Percentiles rank a stretch among this genome's conserved stretches.
Conservation (phyloP, 352 stramenopile species). For the Elongisporangium anandrum region DNA sequence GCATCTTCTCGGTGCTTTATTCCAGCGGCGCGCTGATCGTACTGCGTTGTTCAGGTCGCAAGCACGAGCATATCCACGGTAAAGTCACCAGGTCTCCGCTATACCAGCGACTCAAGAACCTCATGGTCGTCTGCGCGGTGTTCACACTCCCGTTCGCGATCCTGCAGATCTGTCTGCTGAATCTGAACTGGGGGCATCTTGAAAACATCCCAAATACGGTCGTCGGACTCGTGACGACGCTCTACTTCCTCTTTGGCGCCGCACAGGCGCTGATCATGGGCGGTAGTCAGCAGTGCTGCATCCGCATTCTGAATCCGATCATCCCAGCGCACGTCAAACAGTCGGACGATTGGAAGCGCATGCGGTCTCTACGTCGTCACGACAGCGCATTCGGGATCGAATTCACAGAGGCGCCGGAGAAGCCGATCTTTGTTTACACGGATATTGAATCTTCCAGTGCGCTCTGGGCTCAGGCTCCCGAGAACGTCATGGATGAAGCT, state of each 20-base stretch:
- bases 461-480: slow-evolving; percentile 49
- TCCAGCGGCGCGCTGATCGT: slow-evolving; percentile 32
- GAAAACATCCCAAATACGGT: slow-evolving; percentile 49
- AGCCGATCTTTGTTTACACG: slow-evolving; percentile 70
- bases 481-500: slow-evolving; percentile 51
- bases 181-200: slow-evolving; percentile 26
- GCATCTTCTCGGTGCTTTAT: slow-evolving; percentile 51
- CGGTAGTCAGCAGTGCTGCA: slow-evolving; percentile 57
- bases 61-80: slow-evolving; percentile 70
- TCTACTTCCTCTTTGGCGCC: slow-evolving; percentile 66
- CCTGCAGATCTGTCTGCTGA: slow-evolving; percentile 43
- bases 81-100: slow-evolving; percentile 61
- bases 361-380: slow-evolving; percentile 42
- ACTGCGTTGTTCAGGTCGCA: slow-evolving; percentile 40
- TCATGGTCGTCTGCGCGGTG: slow-evolving; percentile 50
- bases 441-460: slow-evolving; percentile 77
- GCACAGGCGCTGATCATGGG: slow-evolving; percentile 60
- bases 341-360: slow-evolving; percentile 39
- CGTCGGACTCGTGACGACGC: slow-evolving; percentile 46
- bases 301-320: slow-evolving; percentile 38
- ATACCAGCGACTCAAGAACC: slow-evolving; percentile 58
- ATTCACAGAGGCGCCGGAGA: slow-evolving; percentile 18
- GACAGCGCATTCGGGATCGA: slow-evolving; percentile 30
- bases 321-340: slow-evolving; percentile 50
- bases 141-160: slow-evolving; percentile 68